Base-by-base conservation (phyloP, 2,329 filamentous ascomycete genomes). In the Cadophora luteo-olivacea region DNA sequence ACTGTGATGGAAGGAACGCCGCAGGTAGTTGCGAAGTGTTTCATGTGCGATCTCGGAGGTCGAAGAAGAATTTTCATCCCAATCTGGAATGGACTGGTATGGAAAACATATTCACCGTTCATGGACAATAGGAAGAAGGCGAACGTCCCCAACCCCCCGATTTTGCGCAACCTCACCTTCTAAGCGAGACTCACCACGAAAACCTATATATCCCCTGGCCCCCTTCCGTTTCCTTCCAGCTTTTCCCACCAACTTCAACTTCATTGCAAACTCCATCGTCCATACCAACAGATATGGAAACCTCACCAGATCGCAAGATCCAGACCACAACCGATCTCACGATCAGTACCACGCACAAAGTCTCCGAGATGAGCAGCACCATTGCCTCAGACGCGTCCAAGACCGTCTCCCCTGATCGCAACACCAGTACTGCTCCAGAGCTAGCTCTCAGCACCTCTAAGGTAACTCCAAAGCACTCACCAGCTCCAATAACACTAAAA, bases 181-280 rank as follows among this genome's bases (percentile, higher is more conserved):
- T 29, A 60, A 60, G 57, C 57, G 57, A 60, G 22, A 7, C 12
- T 41, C 19, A 25, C n/a, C 24, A 60, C 57, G 19, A 60, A 60
- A 38, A 29, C 3, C 6, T 49, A 48, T 49, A 49, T 49, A 7
- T 49, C 9, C 1, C 19, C 45, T 8, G 19, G 6, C 6, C n/a
- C 9, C 45, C 45, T 22, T 22, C 33, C 36, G 11, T 24, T 22
- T 22, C 57, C 33, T 24, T 19, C 22, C 4, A 8, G n/a, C 25
- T 33, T 55, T n/a, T 16, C 22, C 29, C 22, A 29, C 29, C 29
- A 29, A 29, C 36, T 45, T 8, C 57, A 60, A 41, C 33, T 41
- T 25, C 33, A 25, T 60, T 45, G 36, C 45, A 29, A 29, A 22
- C 19, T 8, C 45, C 22, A 38, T 38, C 24, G 9, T 41, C 36